Conservation (phyloP, 2,329 filamentous ascomycete genomes). For the Colletotrichum shisoi region DNA sequence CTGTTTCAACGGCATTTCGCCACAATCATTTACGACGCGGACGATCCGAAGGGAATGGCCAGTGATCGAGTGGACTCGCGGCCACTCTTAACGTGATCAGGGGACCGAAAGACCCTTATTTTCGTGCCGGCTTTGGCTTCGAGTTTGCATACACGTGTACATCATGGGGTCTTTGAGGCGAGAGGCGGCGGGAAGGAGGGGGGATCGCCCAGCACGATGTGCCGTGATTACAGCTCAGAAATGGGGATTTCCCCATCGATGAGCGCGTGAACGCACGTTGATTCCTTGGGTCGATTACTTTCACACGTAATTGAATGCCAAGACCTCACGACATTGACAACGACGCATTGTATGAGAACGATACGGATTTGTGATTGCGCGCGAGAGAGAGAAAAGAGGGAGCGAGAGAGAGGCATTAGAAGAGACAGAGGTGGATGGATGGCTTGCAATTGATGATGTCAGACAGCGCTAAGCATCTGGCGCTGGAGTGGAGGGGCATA, state of each 20-base stretch:
- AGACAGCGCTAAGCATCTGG: constrained; percentile 14
- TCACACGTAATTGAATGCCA: neutral
- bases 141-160: constrained; percentile 12
- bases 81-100: neutral
- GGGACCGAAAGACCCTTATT: constrained; percentile 5
- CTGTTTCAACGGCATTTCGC: constrained; percentile 20
- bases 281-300: too few relatives aligned
- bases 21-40: neutral
- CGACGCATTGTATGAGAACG: neutral
- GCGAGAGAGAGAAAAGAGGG: neutral
- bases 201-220: neutral
- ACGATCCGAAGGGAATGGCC: neutral
- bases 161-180: neutral
- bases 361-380: neutral
- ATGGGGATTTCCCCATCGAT: neutral
- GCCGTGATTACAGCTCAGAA: neutral
- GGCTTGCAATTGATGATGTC: constrained; percentile 15
- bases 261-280: neutral
- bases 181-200: neutral
- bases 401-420: neutral
- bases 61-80: neutral
- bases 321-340: neutral
- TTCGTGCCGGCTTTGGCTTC: constrained; percentile 5
- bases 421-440: neutral
- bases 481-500: neutral